Evolutionary conservation across 495 filamentous ascomycete genomes (phyloP).

Genomic region (Penicillium cataractarum): DNA sequence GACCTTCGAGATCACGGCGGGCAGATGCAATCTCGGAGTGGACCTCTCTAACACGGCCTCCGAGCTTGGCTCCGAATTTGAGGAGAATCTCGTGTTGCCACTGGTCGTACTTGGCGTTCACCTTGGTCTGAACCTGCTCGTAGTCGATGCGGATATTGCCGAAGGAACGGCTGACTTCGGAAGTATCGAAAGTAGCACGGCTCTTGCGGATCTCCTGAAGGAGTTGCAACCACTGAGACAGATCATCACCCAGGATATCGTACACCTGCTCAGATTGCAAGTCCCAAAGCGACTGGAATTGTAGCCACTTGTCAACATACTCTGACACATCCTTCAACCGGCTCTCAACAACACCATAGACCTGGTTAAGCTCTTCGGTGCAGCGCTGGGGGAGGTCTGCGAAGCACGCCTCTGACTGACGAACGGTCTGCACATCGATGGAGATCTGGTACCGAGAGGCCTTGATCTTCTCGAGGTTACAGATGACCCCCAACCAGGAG

Average conservation of each 20-base stretch:
- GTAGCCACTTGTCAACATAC: slow-evolving; percentile 96
- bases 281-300: slow-evolving; percentile 99
- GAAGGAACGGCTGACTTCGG: slow-evolving; percentile 86
- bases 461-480: slow-evolving; percentile 89
- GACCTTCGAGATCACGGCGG: slow-evolving; percentile 82
- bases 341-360: slow-evolving; percentile 78
- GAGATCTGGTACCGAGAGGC: slow-evolving; percentile 93
- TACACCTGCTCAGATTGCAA: slow-evolving; percentile 94
- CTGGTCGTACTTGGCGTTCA: slow-evolving; percentile 98
- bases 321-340: slow-evolving; percentile 73
- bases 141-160: slow-evolving; percentile 95
- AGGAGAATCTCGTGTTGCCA: slow-evolving; percentile 97
- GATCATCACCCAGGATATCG: slow-evolving; percentile 84
- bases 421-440: slow-evolving; percentile 61
- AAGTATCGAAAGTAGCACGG: slow-evolving; percentile 92
- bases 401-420: slow-evolving; percentile 71
- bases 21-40: slow-evolving; percentile 87
- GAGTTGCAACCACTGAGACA: slow-evolving; percentile 89
- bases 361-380: slow-evolving; percentile 71
- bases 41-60: slow-evolving; percentile 87
- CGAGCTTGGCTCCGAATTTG: slow-evolving; percentile 87
- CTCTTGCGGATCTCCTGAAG: slow-evolving; percentile 94
- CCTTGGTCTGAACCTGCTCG: slow-evolving; percentile 95
- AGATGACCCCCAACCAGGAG: slow-evolving; percentile 88
- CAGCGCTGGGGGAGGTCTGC: slow-evolving; percentile 84